Evolutionary conservation across 1,139 yeast genomes (phyloP).

Genomic region (Meyerozyma smithsonii): DNA sequence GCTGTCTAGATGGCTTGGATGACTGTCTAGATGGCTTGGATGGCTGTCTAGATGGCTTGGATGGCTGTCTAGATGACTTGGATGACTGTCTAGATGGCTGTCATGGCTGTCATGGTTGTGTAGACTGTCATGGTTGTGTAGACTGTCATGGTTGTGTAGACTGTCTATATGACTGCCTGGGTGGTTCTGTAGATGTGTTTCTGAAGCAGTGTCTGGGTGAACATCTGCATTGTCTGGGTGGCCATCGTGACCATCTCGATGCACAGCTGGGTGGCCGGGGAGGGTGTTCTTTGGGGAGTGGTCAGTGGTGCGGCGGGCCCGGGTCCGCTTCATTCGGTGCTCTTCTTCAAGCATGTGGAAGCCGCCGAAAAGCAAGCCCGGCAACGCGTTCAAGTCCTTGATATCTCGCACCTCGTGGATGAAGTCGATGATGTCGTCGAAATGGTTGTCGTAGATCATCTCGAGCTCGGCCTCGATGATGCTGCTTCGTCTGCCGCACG

Average conservation of each 20-base stretch:
- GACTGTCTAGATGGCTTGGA: too few relatives aligned
- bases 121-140: too few relatives aligned
- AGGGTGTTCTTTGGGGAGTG: background rate
- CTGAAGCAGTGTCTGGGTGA: background rate
- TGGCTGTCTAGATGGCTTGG: too few relatives aligned
- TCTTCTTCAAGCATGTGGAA: conserved; percentile 38
- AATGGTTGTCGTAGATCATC: conserved; percentile 52
- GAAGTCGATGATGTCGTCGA: conserved; percentile 42
- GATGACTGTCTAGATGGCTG: too few relatives aligned
- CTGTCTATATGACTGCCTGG: too few relatives aligned
- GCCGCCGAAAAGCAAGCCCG: conserved; percentile 37
- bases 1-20: too few relatives aligned
- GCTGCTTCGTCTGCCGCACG: conserved; percentile 72
- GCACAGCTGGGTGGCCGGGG: too few relatives aligned
- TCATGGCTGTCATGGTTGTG: too few relatives aligned
- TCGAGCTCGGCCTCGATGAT: conserved; percentile 78
- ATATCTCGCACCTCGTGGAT: conserved; percentile 38
- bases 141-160: too few relatives aligned
- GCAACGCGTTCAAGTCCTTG: conserved; percentile 37
- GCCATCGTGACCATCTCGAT: too few relatives aligned
- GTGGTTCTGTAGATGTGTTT: background rate
- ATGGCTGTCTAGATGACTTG: too few relatives aligned
- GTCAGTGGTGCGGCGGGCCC: background rate
- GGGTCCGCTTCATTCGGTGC: conserved; percentile 20
- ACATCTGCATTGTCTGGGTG: too few relatives aligned